These are phyloP conservation scores for Acorus gramineus DNA, from an alignment of 106 monocot genomes.

Conservation along the genomic window DNA sequence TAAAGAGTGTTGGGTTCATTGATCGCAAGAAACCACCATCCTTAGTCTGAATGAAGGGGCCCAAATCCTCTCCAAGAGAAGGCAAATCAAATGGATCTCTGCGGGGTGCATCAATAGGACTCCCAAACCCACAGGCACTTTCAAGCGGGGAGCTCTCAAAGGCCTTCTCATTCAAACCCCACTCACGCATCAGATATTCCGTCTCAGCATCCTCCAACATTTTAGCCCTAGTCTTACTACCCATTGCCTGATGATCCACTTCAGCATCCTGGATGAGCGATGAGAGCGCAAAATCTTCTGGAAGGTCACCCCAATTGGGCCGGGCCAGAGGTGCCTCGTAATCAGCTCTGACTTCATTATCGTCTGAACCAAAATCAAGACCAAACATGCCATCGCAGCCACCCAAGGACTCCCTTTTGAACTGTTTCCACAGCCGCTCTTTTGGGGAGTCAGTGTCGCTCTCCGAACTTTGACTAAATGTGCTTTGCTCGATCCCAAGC, in stretches of 20 bases:
- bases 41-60: not conserved
- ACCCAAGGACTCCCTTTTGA: slow-evolving; percentile 9
- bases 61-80: not conserved
- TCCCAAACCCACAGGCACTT: slow-evolving; percentile 1
- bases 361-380: too few relatives aligned
- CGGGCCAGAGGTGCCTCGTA: too few relatives aligned
- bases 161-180: slow-evolving; percentile 6
- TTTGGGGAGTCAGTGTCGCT: slow-evolving; percentile 79
- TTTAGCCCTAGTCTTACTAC: not conserved
- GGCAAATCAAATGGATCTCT: not conserved
- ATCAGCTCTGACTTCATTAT: too few relatives aligned
- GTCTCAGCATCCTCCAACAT: slow-evolving; percentile 8
- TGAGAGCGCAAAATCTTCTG: not conserved
- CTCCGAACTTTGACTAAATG: slow-evolving; percentile 48
- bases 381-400: not conserved
- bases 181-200: slow-evolving; percentile 2
- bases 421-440: slow-evolving; percentile 17
- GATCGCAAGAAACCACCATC: slow-evolving; percentile 1
- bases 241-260: not conserved
- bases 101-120: slow-evolving; percentile 1
- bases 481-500: slow-evolving; percentile 72
- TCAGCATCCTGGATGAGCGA: not conserved
- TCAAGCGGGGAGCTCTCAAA: not conserved
- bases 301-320: not conserved
- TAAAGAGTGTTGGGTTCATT: slow-evolving; percentile 3